These are phyloP conservation scores for Diaporthe citriasiana DNA, from an alignment of 2,329 filamentous ascomycete species.

Conservation along the genomic window DNA sequence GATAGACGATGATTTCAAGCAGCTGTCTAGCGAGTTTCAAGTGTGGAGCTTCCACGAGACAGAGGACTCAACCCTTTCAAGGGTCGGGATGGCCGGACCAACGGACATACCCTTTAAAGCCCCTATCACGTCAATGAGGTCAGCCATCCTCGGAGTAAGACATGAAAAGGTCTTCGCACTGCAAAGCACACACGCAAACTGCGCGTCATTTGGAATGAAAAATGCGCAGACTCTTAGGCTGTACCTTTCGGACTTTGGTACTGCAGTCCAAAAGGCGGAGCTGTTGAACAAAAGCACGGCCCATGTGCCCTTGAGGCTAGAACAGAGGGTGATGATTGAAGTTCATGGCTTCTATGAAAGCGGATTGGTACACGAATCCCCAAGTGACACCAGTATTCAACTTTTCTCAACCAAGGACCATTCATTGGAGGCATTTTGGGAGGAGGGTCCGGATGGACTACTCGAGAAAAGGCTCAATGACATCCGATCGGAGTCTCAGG, in stretches of 20 bases:
- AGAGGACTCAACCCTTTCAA: constrained; percentile 65
- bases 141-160: constrained; percentile 61
- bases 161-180: constrained; percentile 63
- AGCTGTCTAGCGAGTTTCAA: constrained; percentile 66
- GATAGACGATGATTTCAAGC: constrained; percentile 66
- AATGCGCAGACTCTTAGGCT: constrained; percentile 61
- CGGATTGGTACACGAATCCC: constrained; percentile 51
- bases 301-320: constrained; percentile 60
- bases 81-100: constrained; percentile 50
- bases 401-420: constrained; percentile 23
- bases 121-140: constrained; percentile 67
- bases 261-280: constrained; percentile 51
- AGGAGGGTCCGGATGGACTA: not conserved
- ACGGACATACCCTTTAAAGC: constrained; percentile 68
- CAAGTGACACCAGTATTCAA: not conserved
- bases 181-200: constrained; percentile 65
- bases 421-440: constrained; percentile 14
- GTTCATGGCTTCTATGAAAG: constrained; percentile 70
- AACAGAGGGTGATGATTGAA: constrained; percentile 66
- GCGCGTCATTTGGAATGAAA: constrained; percentile 63
- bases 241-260: constrained; percentile 50
- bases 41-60: constrained; percentile 74
- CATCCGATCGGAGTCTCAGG: not conserved
- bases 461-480: constrained; percentile 16
- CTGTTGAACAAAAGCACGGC: constrained; percentile 48